Percentiles rank a stretch among this genome's conserved stretches.
phyloP scores from a whole-genome alignment of 1,284 basidiomycete genomes.

The Ustilago shanxiensis region DNA sequence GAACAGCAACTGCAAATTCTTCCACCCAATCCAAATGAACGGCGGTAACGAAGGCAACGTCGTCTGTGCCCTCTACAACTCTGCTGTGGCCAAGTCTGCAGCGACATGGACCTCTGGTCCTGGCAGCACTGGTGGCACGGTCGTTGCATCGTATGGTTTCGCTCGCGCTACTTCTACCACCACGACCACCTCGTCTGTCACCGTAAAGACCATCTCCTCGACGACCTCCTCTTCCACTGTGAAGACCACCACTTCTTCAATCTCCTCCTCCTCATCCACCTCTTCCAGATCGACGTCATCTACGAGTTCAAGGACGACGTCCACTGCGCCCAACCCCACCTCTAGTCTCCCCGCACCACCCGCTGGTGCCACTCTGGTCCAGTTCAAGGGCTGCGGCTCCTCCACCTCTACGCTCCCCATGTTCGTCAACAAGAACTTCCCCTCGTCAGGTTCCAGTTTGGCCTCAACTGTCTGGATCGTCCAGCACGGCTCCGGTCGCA shows the following conservation, averaged over 20 bases:
- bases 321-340: background rate
- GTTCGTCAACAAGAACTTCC: conserved; percentile 52
- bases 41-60: conserved; percentile 23
- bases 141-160: conserved; percentile 32
- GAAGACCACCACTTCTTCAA: background rate
- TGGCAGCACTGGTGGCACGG: conserved; percentile 11
- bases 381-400: conserved; percentile 29
- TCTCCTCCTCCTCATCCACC: background rate
- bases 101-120: conserved; percentile 17
- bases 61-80: conserved; percentile 35
- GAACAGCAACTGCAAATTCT: conserved; percentile 14
- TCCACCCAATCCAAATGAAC: conserved; percentile 35
- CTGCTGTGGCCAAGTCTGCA: conserved; percentile 15
- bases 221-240: background rate
- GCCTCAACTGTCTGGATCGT: conserved; percentile 46
- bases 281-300: background rate
- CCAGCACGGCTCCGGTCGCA: conserved; percentile 46
- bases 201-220: background rate
- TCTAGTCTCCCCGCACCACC: conserved; percentile 16
- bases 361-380: conserved; percentile 25
- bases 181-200: background rate
- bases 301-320: background rate
- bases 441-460: conserved; percentile 12
- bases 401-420: conserved; percentile 30
- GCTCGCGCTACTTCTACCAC: background rate